Base-by-base conservation (phyloP, 768 basidiomycete species). In the Lentinus brumalis region DNA sequence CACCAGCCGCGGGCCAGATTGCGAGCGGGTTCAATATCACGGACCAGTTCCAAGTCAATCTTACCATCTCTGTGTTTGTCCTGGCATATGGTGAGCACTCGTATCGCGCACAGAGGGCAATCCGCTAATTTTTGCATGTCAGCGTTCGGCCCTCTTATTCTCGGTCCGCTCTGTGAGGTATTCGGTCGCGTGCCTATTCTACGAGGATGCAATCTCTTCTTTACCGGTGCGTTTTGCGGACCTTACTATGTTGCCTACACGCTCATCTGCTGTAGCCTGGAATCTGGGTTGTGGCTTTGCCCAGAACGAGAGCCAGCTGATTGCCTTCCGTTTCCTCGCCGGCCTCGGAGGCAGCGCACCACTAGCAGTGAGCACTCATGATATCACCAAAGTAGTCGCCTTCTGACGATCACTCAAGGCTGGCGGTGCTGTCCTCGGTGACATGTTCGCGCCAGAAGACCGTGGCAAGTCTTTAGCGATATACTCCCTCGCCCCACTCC, bases 291-390 rank as follows among this genome's bases (percentile, higher is more conserved):
- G 69, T 67, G 84, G 86, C 0, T 91, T 89, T 59, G 84, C 88
- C 0, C 79, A 80, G 56, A 87, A 77, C 53, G 77, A 79, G 57
- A 74, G 72, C 0, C 82, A 89, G 64, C 73, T 91, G 12, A 82
- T 90, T 52, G 85, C 77, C 0, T 91, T 91, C 66, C 82, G 89
- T 18, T 83, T 92, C 63, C 72, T 91, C 2, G 74, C 88, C 1
- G 89, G 90, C 2, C 59, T 92, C 1, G 91, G 90, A 30, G 91
- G 89, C 0, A 86, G 87, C 55, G 89, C 89, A 0, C 87, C 89
- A 6, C 74, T 89, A 1, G 73, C 84, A 5, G 79, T 79, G 64
- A 42, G 74, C 57, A 32, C 6, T 18, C 14, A 12, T 45, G n/a
- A 16, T 15, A 7, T 30, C 44, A 10, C 15, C 21, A 26, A 26